Base-by-base conservation (phyloP, 768 basidiomycete species). In the Leccinum subtestaceum region DNA sequence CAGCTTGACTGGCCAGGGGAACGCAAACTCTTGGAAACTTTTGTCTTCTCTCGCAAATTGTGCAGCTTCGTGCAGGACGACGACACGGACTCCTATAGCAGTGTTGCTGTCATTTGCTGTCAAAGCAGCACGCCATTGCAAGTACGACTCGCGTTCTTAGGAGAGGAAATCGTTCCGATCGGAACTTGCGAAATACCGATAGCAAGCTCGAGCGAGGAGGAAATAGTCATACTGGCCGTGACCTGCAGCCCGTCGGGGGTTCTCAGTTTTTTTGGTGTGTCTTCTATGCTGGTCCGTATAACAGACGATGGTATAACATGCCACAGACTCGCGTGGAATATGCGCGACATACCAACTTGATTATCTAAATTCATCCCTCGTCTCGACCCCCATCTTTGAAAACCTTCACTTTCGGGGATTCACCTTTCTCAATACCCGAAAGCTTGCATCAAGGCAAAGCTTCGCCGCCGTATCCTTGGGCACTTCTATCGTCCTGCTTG, bases 401-500 rank as follows among this genome's bases (percentile, higher is more conserved):
- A 53, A 56, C 23, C 69, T 75, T 52, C 36, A 23, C 15, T 58
- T 71, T 11, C 66, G 51, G 4, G 67, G 70, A 9, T 61, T 74
- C 47, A 31, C 65, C 7, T 7, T 40, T 13, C 7, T 63, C 38
- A 51, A 40, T 5, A 32, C 2, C 59, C 63, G 62, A 54, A 69
- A 21, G 46, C 51, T 12, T 5, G 46, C 52, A 13, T 52, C 50
- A 36, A 60, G 58, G 46, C 27, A 65, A 11, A 59, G 65, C 43
- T 57, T 78, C 32, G 76, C 81, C 3, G 53, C 81, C 6, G 70
- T 85, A 4, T 77, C 86, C 3, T 68, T 88, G 15, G 78, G 80
- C 1, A 81, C 85, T 0, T 86, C 84, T 0, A 77, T 84, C 50
- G 81, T 84, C 49, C 77, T 89, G 46, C 77, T 89, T 10, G 81